phyloP scores from a whole-genome alignment of 306 rosid genomes.

The Macrotyloma uniflorum region DNA sequence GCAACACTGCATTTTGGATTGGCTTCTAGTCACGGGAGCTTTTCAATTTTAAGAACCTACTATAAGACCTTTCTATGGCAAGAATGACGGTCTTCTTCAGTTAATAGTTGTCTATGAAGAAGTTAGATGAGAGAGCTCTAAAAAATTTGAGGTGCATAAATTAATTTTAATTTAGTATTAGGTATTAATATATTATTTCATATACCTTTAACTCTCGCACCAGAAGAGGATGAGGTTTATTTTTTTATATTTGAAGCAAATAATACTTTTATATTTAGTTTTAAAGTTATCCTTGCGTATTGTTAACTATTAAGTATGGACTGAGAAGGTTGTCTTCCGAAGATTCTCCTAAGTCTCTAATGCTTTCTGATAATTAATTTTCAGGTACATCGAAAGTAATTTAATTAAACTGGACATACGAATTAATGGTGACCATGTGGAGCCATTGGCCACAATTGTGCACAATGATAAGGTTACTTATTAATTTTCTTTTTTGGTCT shows the following conservation, averaged over 20 bases:
- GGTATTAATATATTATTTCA: background rate
- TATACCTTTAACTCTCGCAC: conserved; percentile 12
- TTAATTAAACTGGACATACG: conserved; percentile 83
- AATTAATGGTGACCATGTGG: conserved; percentile 84
- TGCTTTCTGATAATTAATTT: conserved; percentile 33
- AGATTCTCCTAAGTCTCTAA: background rate
- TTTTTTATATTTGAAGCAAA: background rate
- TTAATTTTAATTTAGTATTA: background rate
- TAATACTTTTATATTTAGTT: background rate
- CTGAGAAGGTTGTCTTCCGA: conserved; percentile 21
- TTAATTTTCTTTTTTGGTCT: background rate
- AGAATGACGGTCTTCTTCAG: background rate
- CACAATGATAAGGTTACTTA: conserved; percentile 77
- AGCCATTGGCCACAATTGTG: conserved; percentile 87
- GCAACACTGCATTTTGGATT: background rate
- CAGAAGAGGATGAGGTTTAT: background rate
- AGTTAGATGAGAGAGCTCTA: background rate
- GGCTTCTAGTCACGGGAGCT: background rate
- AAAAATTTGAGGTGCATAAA: background rate
- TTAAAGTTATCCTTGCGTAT: conserved; percentile 14
- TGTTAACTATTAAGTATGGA: background rate
- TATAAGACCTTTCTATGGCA: background rate
- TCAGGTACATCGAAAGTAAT: conserved; percentile 78
- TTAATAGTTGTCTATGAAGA: background rate
- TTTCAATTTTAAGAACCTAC: background rate